phyloP scores from a whole-genome alignment of 306 rosid genomes.

The Quercus dentata region DNA sequence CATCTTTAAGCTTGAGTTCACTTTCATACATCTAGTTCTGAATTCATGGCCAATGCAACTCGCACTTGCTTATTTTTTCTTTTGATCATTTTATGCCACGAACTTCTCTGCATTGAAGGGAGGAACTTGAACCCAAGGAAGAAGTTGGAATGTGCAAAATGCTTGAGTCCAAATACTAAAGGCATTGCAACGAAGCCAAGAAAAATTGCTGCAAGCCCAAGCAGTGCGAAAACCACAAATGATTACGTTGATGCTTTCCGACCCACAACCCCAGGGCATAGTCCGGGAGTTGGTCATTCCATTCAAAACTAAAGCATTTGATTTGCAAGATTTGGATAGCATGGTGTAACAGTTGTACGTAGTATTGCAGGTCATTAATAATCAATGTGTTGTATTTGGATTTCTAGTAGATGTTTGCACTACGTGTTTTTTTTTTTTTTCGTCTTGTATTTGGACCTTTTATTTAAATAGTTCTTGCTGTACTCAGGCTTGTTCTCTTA shows the following conservation, averaged over 20 bases:
- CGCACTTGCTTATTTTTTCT: conserved; percentile 37
- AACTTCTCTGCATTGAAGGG: conserved; percentile 43
- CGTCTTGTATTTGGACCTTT: no score
- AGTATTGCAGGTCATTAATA: neutral
- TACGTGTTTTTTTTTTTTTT: neutral
- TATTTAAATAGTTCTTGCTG: no score
- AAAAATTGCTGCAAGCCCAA: conserved; percentile 11
- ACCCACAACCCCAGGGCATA: conserved; percentile 69
- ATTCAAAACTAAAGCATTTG: conserved; percentile 27
- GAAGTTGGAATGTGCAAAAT: conserved; percentile 10
- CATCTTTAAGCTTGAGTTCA: conserved; percentile 2
- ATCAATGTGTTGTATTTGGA: neutral
- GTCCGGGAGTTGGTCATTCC: conserved; percentile 84
- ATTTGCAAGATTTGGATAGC: neutral
- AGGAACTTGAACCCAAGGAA: conserved; percentile 39
- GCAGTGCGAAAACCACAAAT: conserved; percentile 7
- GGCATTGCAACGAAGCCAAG: neutral
- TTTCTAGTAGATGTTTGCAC: neutral
- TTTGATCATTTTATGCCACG: conserved; percentile 43
- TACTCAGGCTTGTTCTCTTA: no score
- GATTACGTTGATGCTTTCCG: conserved; percentile 58
- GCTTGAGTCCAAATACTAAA: neutral
- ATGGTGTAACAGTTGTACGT: neutral
- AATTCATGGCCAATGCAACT: conserved; percentile 43
- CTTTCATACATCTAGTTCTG: neutral